Evolutionary conservation across 495 filamentous ascomycete species (phyloP).

Genomic region (Tricharina praecox): DNA sequence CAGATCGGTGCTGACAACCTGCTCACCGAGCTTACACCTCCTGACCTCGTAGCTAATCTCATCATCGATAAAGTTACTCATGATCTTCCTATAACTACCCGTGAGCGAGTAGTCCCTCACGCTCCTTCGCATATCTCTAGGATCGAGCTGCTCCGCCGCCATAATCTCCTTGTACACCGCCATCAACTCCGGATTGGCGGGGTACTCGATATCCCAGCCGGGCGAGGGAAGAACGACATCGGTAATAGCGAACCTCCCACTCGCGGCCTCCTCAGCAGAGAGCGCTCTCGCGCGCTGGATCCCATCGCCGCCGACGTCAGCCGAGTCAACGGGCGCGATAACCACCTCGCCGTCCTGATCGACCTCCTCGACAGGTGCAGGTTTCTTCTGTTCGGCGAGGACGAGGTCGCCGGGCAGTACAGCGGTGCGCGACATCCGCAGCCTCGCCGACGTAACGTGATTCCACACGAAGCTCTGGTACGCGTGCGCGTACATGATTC

Average conservation of each 20-base stretch:
- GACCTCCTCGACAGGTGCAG: conserved; percentile 28
- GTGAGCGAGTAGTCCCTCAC: conserved; percentile 79
- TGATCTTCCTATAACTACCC: conserved; percentile 69
- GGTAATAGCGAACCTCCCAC: conserved; percentile 62
- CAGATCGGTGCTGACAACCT: conserved; percentile 31
- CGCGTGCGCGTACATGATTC: conserved; percentile 89
- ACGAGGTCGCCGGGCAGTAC: conserved; percentile 81
- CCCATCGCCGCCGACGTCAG: conserved; percentile 37
- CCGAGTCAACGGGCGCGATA: conserved; percentile 28
- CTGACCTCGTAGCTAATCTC: conserved; percentile 46
- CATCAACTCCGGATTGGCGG: conserved; percentile 53
- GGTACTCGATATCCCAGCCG: conserved; percentile 78
- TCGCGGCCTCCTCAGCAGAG: conserved; percentile 57
- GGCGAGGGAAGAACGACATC: conserved; percentile 91
- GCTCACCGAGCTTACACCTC: conserved; percentile 52
- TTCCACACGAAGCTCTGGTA: conserved; percentile 96
- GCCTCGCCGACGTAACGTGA: conserved; percentile 58
- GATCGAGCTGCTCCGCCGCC: conserved; percentile 63
- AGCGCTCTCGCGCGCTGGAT: conserved; percentile 63
- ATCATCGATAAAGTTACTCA: conserved; percentile 44
- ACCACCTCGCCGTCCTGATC: conserved; percentile 57
- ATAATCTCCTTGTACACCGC: conserved; percentile 72
- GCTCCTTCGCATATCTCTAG: conserved; percentile 67
- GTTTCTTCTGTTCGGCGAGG: conserved; percentile 32
- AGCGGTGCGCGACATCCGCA: conserved; percentile 42